phyloP scores from a whole-genome alignment of 148 eudicot genomes.

The Vaccinium myrtillus region DNA sequence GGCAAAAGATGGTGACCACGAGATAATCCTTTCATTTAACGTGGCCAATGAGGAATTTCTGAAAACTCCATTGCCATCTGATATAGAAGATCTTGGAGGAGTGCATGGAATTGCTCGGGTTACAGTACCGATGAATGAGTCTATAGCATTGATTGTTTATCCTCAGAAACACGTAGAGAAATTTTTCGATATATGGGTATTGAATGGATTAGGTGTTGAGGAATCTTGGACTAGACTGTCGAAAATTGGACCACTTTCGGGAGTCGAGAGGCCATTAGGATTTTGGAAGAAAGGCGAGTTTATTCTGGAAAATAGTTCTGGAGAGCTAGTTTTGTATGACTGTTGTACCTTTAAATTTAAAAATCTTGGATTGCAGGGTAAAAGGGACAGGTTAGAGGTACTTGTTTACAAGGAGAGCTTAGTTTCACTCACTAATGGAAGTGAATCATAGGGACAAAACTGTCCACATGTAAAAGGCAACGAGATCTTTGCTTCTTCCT shows the following conservation, averaged over 20 bases:
- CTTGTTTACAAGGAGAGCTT: slow-evolving; percentile 20
- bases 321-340: neutral
- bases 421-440: neutral
- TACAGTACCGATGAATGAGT: slow-evolving; percentile 12
- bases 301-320: neutral
- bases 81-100: slow-evolving; percentile 8
- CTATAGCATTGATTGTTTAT: neutral
- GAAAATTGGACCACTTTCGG: slow-evolving; percentile 1
- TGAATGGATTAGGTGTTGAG: neutral
- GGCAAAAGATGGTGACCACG: slow-evolving; percentile 3
- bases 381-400: slow-evolving; percentile 23
- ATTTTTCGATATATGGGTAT: neutral
- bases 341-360: neutral
- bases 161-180: neutral
- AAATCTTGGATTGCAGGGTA: slow-evolving; percentile 9
- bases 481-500: neutral
- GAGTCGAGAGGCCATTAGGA: slow-evolving; percentile 1
- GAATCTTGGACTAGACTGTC: slow-evolving; percentile 2
- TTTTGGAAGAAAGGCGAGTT: slow-evolving; percentile 7
- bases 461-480: neutral
- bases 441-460: neutral
- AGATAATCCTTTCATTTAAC: slow-evolving; percentile 7
- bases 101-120: neutral
- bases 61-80: neutral
- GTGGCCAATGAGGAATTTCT: neutral